These are phyloP conservation scores for Naegleria gruberi DNA, from an alignment of 208 protist species.

Conservation along the genomic window DNA sequence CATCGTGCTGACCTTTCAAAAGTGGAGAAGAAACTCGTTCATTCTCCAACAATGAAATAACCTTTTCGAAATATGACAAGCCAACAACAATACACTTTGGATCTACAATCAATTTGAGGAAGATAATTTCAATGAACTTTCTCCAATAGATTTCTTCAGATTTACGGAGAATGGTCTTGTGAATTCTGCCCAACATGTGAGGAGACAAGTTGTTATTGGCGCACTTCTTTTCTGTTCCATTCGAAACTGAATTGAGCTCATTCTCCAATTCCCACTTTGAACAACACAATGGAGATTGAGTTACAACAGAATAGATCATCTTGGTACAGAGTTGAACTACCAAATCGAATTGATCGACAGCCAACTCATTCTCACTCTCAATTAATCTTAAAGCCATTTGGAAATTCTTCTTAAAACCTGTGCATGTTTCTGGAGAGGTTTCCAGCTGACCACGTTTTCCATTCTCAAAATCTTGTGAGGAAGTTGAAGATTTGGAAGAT, in stretches of 20 bases:
- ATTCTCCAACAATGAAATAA: background rate
- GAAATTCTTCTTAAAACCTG: background rate
- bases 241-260: background rate
- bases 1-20: background rate
- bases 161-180: background rate
- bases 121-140: background rate
- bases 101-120: background rate
- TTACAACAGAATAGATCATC: background rate
- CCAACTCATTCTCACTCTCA: conserved; percentile 1
- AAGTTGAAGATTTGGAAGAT: background rate
- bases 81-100: background rate
- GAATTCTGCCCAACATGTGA: background rate
- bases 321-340: background rate
- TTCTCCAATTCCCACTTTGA: background rate
- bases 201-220: background rate
- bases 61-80: background rate
- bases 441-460: too few relatives aligned
- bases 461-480: background rate
- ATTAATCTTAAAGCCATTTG: background rate
- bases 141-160: background rate
- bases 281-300: background rate
- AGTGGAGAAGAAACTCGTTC: background rate
- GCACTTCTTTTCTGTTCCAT: too few relatives aligned
- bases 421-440: too few relatives aligned
- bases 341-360: background rate